Percentiles rank a stretch among this genome's conserved stretches.
Conservation (phyloP, 345 rosid species). For the Sonneratia caseolaris region DNA sequence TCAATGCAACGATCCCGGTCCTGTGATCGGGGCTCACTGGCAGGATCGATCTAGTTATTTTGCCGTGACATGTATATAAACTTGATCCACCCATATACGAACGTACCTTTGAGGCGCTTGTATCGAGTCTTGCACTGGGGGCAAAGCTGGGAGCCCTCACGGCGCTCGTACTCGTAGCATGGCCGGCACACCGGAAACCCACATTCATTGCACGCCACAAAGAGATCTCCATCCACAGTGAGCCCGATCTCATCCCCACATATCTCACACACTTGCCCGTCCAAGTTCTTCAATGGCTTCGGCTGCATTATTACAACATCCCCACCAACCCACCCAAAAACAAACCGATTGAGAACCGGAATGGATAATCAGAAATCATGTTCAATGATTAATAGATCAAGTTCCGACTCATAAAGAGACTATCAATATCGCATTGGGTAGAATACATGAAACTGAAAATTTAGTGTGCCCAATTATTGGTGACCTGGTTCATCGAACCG, state of each 20-base stretch:
- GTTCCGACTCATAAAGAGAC: too few species aligned
- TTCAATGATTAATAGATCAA: neutral
- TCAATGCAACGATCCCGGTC: too few species aligned
- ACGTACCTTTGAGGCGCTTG: constrained; percentile 87
- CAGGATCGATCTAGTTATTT: too few species aligned
- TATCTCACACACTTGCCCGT: constrained; percentile 91
- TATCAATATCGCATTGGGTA: too few species aligned
- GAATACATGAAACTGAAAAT: too few species aligned
- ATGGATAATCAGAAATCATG: neutral
- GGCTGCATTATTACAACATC: constrained; percentile 33
- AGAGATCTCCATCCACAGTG: constrained; percentile 87
- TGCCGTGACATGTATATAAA: too few species aligned
- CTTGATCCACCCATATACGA: too few species aligned
- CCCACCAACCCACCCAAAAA: too few species aligned
- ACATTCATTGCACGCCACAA: constrained; percentile 96
- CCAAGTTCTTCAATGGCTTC: constrained; percentile 77
- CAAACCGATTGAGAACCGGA: too few species aligned
- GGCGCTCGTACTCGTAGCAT: constrained; percentile 90
- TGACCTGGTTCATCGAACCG: too few species aligned
- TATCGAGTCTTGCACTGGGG: constrained; percentile 95
- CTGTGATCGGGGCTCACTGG: too few species aligned
- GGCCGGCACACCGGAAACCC: constrained; percentile 94
- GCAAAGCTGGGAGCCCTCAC: constrained; percentile 86
- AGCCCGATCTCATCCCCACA: constrained; percentile 84
- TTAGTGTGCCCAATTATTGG: too few species aligned